These are phyloP conservation scores for Xylariaceae sp. DNA, from an alignment of 2,329 filamentous ascomycete species.

Conservation along the genomic window DNA sequence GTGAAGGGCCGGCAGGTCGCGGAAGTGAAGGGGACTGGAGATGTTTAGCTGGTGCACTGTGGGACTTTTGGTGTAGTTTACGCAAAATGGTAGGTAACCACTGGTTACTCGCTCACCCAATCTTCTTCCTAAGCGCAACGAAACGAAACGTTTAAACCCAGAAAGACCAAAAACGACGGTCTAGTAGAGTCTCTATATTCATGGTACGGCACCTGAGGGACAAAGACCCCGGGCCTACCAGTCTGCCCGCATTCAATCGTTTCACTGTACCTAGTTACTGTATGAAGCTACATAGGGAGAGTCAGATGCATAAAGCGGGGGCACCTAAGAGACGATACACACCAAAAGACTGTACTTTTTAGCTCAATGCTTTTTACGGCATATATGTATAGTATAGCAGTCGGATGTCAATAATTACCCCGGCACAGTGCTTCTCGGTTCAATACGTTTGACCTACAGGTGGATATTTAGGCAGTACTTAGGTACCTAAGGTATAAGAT, in stretches of 20 bases:
- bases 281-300: constrained; percentile 7
- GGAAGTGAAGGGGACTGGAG: constrained; percentile 29
- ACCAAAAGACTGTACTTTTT: constrained; percentile 21
- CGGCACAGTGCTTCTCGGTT: no score
- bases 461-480: no score
- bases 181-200: background rate
- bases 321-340: background rate
- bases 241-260: background rate
- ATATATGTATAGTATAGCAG: no score
- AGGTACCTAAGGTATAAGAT: no score
- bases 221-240: constrained; percentile 18
- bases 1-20: constrained; percentile 21
- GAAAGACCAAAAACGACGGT: constrained; percentile 19
- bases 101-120: no score
- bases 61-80: constrained; percentile 4
- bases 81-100: no score
- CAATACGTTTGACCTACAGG: no score
- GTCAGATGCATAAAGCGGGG: constrained; percentile 16
- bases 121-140: no score
- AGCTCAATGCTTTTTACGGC: background rate
- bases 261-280: constrained; percentile 12
- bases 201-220: constrained; percentile 14
- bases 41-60: constrained; percentile 22
- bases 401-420: no score
- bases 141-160: constrained; percentile 6